Evolutionary conservation across 176 grass and related monocot genomes (phyloP), one percentile per base, ranked within the genome.

Genomic region (Calamus simplicifolius): DNA sequence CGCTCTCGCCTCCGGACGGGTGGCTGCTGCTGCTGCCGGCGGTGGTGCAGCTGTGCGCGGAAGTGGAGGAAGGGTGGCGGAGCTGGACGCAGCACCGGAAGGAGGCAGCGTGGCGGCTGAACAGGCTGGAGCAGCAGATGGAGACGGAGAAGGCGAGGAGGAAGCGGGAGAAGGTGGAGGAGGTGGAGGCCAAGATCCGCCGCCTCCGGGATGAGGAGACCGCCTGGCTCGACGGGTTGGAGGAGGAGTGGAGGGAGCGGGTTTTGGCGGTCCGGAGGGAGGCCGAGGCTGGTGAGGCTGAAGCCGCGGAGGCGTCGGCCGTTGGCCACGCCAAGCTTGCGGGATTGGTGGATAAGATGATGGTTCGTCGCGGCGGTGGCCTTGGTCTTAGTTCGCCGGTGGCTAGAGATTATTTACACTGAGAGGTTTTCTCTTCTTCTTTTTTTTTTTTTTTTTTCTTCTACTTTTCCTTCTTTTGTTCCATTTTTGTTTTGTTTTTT

Each of bases 101-200:
- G 64, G 64, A 67, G 50, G 64, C 51, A 27, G 50, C 27, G 16
- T 67, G 64, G 64, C 64, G 64, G 51, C 64, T 67, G 50, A 67
- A 12, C 51, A 50, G 64, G 64, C 51, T 67, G 15, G 51, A 67
- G 64, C 64, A 67, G 64, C 64, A 67, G 51, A 67, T 67, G 64
- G 64, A 67, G 64, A 55, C 64, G n/a, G 64, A 67, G 64, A 67
- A 67, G 28, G 50, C 50, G 25, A 50, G 64, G 50, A 67, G 35
- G 64, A 67, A 55, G 64, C 17, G n/a, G 51, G 64, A 67, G 64
- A 67, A 55, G 51, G 18, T 35, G 51, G 64, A 67, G 51, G 64
- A 67, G 8, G 51, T 67, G 64, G 64, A 67, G 51, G 16, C n/a
- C 16, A 53, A 25, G 51, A 54, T 67, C 6, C 50, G 28, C 27